Evolutionary conservation across 441 rosid species (phyloP), one percentile per base, ranked within the genome.

Genomic region (Pelargonium fulgidum): DNA sequence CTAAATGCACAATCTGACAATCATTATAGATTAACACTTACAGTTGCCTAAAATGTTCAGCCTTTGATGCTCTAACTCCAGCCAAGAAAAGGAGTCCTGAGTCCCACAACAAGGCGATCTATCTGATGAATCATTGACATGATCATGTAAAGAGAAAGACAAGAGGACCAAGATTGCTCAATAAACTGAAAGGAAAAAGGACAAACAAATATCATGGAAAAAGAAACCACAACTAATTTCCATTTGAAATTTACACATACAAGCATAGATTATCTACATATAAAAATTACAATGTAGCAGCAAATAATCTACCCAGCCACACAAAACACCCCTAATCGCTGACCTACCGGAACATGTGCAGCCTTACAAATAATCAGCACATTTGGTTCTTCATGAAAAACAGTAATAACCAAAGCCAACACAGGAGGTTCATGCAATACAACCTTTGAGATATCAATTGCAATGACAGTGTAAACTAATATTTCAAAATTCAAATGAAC

Each of bases 401-500:
- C 67, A 24, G 75, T 48, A 22, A 93, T 81, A 73, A 78, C 88
- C 78, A 68, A 84, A 68, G 85, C 86, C 87, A 84, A 26, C 11
- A 84, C 95, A 2, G 96, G 96, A 0, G 96, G 96, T 80, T 93
- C 98, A 81, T 89, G 97, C 89, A 97, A 97, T 89, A 79, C 76
- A 85, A 76, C 70, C 78, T 68, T 82, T 52, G 61, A 42, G 41
- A 61, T 75, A 80, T 81, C 75, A 79, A 68, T 68, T 41, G 19
- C 70, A 75, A 65, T 29, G 5, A 29, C 36, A 29, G 5, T 29
- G 36, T 29, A 29, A 29, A 29, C 36, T 29, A 29, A 29, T 29
- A 29, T 29, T 29, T 4, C 69, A 59, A 75, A 69, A 66, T 5
- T 17, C 64, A 73, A 45, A 29, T 29, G 36, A 29, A 29, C 36